Percentiles rank a stretch among this genome's conserved stretches.
These are phyloP conservation scores for Beauveria rudraprayagi DNA, from an alignment of 2,329 filamentous ascomycete species.

Conservation along the genomic window DNA sequence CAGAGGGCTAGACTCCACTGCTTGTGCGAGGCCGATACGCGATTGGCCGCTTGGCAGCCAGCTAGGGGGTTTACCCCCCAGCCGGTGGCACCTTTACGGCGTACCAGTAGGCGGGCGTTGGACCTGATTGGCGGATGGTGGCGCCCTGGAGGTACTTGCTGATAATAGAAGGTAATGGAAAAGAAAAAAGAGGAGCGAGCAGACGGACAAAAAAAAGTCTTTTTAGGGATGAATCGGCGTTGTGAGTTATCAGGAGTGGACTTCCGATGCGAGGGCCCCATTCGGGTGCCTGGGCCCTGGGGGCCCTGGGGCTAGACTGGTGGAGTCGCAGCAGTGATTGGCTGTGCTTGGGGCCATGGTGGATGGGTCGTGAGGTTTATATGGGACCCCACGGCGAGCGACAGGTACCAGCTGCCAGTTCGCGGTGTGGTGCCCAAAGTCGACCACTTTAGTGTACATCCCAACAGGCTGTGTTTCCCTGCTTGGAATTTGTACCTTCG, in stretches of 20 bases:
- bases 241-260: neutral
- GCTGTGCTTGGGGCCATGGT: neutral
- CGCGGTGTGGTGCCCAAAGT: neutral
- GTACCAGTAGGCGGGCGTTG: neutral
- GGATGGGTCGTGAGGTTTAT: neutral
- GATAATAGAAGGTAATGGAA: no score
- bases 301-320: neutral
- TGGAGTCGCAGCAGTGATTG: neutral
- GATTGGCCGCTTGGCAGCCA: neutral
- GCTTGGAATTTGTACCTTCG: neutral
- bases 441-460: no score
- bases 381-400: neutral
- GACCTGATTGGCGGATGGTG: neutral
- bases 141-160: neutral
- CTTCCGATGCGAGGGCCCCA: neutral
- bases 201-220: no score
- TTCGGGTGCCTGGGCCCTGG: neutral
- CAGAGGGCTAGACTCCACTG: neutral
- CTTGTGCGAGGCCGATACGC: neutral
- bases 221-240: neutral
- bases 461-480: neutral
- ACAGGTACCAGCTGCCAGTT: neutral
- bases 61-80: neutral
- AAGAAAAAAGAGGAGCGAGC: no score
- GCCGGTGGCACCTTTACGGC: neutral